Conservation (phyloP, 805 yeast species). For the Schizosaccharomyces japonicus region DNA sequence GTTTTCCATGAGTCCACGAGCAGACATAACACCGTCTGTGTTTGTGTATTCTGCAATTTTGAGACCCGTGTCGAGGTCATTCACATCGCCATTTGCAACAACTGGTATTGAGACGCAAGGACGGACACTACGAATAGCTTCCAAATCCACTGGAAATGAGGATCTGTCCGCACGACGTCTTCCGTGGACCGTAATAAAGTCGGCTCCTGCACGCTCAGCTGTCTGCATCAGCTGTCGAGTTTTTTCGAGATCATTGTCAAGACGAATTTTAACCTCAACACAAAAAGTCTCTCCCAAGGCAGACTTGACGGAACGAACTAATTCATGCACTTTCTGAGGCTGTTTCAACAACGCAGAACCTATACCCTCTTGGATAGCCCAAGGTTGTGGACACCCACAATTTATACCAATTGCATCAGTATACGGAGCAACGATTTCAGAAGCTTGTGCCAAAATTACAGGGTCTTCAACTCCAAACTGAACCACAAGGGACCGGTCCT, state of each 20-base stretch:
- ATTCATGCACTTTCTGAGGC: conserved; percentile 51
- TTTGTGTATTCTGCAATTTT: conserved; percentile 41
- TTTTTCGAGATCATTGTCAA: conserved; percentile 50
- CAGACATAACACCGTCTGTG: conserved; percentile 89
- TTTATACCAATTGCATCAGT: conserved; percentile 86
- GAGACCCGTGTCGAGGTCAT: conserved; percentile 36
- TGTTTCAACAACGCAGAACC: conserved; percentile 87
- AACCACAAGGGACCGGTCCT: conserved; percentile 51
- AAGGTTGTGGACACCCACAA: conserved; percentile 93
- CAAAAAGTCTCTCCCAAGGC: conserved; percentile 50
- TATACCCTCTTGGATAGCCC: conserved; percentile 83
- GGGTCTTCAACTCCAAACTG: conserved; percentile 82
- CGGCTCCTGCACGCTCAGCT: conserved; percentile 75
- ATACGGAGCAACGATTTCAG: conserved; percentile 69
- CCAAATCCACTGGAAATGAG: conserved; percentile 57
- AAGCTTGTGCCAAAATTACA: conserved; percentile 56
- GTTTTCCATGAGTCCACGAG: conserved; percentile 60
- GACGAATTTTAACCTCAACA: conserved; percentile 76
- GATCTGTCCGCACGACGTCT: conserved; percentile 68
- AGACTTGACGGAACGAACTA: conserved; percentile 65
- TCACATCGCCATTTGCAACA: conserved; percentile 95
- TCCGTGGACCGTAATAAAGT: conserved; percentile 85
- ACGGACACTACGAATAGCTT: conserved; percentile 49
- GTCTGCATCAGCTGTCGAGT: conserved; percentile 48
- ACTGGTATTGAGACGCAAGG: conserved; percentile 45